Base-by-base conservation (phyloP, 2,329 filamentous ascomycete species). In the Curvularia verruculosa region DNA sequence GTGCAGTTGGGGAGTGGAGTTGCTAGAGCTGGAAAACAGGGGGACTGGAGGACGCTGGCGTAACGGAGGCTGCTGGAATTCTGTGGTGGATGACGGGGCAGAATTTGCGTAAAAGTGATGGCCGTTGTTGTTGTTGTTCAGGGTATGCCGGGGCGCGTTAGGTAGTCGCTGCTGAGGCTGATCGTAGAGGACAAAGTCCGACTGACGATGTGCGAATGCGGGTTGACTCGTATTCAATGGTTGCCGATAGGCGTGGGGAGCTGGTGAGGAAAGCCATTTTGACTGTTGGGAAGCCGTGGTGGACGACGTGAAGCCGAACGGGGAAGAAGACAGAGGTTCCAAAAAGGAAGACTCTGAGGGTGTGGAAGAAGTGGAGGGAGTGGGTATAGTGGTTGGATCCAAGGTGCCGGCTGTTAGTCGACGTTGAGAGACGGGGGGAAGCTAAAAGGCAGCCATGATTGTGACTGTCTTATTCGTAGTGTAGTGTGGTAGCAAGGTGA, bases 131-230 rank as follows among this genome's bases (percentile, higher is more conserved):
- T 78, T 74, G 75, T 79, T 77, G 78, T 83, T 84, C 82, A 86
- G 87, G 83, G 79, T 82, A 83, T 72, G 81, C 78, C 75, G 81
- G 79, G 75, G 79, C 81, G 75, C 80, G 79, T 77, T 80, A 73
- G 80, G 79, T 80, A 80, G 26, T 29, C 26, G 26, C 26, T 29
- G 82, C 77, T 64, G 72, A 61, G 78, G 78, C 71, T 82, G 79
- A 70, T 83, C 79, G 87, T 88, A 91, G 83, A 92, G 86, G 80
- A 90, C 87, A 77, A 92, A 92, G 87, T 92, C 89, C 83, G 88
- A 83, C 73, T 85, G 85, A 56, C 79, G 82, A 62, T 56, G 75
- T 54, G 72, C 76, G 77, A 79, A 80, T 69, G 73, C 75, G 69
- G 74, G 75, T 73, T 77, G 71, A 69, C 69, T 69, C 58, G 69